Percentiles rank a stretch among this genome's conserved stretches.
These are phyloP conservation scores for Leccinellum rugosiceps DNA, from an alignment of 768 basidiomycete genomes.

Conservation along the genomic window DNA sequence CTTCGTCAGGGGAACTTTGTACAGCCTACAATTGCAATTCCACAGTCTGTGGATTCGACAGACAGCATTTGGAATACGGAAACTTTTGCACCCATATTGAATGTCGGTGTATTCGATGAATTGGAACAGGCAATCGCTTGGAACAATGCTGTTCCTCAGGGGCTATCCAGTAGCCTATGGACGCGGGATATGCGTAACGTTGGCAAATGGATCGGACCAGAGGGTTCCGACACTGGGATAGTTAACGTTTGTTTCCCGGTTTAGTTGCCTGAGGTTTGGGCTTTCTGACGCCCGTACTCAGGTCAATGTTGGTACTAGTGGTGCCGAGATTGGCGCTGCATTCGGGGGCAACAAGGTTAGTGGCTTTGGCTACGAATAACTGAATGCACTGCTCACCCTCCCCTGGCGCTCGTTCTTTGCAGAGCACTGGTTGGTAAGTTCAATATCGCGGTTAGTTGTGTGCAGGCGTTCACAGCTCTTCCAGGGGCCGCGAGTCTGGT, in stretches of 20 bases:
- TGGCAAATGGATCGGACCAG: constrained; percentile 90
- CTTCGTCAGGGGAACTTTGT: constrained; percentile 82
- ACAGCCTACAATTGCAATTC: constrained; percentile 79
- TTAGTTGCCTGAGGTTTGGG: neutral
- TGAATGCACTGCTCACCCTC: constrained; percentile 11
- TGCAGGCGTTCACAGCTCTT: constrained; percentile 20
- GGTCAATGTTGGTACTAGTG: constrained; percentile 67
- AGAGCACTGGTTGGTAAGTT: constrained; percentile 83
- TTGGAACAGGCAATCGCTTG: constrained; percentile 83
- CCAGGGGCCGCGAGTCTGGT: constrained; percentile 92
- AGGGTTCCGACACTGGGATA: constrained; percentile 88
- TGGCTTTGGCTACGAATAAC: constrained; percentile 11
- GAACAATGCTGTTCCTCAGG: constrained; percentile 90
- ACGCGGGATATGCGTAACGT: constrained; percentile 79
- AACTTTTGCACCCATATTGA: constrained; percentile 87
- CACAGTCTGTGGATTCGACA: constrained; percentile 49
- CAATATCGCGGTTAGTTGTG: constrained; percentile 4
- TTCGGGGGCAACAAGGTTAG: constrained; percentile 92
- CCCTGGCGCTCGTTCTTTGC: constrained; percentile 15
- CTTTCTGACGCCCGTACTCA: constrained; percentile 22
- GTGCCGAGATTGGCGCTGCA: constrained; percentile 77
- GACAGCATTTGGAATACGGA: constrained; percentile 73
- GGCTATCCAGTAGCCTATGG: constrained; percentile 90
- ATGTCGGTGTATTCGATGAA: constrained; percentile 82
- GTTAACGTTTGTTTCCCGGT: constrained; percentile 64